These are phyloP conservation scores for Trichocomaceae sp. DNA, from an alignment of 2,329 filamentous ascomycete genomes.

Conservation along the genomic window DNA sequence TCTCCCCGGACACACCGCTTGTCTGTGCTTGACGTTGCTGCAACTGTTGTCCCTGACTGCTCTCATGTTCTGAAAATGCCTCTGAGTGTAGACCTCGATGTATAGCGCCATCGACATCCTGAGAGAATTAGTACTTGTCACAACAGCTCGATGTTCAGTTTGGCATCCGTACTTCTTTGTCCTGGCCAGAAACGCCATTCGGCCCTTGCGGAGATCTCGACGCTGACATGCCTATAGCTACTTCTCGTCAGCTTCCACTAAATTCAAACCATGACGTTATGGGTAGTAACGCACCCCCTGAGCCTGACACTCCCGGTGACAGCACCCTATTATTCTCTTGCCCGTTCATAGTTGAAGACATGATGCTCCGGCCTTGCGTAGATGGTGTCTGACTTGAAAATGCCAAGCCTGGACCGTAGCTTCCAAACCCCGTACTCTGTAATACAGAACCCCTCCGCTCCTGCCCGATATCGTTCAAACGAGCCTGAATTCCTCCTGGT, in stretches of 20 bases:
- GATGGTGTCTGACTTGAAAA: constrained; percentile 40
- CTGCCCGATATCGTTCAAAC: constrained; percentile 44
- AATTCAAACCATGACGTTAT: neutral
- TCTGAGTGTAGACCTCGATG: constrained; percentile 24
- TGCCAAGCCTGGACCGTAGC: constrained; percentile 33
- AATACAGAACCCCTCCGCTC: constrained; percentile 47
- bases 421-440: constrained; percentile 43
- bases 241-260: neutral
- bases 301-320: constrained; percentile 26
- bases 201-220: constrained; percentile 40
- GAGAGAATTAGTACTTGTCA: constrained; percentile 2
- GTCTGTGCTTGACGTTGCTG: constrained; percentile 31
- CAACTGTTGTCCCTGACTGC: constrained; percentile 24
- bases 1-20: constrained; percentile 23
- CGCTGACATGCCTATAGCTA: constrained; percentile 27
- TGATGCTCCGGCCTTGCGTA: constrained; percentile 26
- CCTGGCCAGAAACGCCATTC: constrained; percentile 38
- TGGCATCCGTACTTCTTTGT: constrained; percentile 31
- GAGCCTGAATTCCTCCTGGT: constrained; percentile 9
- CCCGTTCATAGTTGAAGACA: constrained; percentile 32
- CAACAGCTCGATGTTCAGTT: neutral
- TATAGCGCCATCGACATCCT: constrained; percentile 33
- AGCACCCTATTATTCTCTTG: constrained; percentile 30
- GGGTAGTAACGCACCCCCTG: constrained; percentile 23
- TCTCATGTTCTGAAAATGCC: constrained; percentile 29